Evolutionary conservation across 2,329 filamentous ascomycete species (phyloP), one percentile per base, ranked within the genome.

Genomic region (Ceratocystis cacaofunesta): DNA sequence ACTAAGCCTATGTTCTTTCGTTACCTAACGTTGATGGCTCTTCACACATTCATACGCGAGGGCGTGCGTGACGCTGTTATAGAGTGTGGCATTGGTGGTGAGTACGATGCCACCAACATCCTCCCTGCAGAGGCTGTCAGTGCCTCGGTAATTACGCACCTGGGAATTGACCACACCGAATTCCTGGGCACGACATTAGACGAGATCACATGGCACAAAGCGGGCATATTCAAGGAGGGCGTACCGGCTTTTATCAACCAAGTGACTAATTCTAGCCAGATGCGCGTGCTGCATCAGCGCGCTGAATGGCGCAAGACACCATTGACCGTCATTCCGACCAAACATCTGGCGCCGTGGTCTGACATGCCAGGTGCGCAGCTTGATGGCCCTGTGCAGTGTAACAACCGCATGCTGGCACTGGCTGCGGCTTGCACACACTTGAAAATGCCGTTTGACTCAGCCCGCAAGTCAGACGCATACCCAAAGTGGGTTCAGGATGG

Each of bases 71-170:
- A 85, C 19, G 92, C 90, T 0, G 85, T 97, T 8, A 81, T 97
- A 43, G 94, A 99, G 76, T 95, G 90, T 71, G 94, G 94, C 0
- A 95, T 97, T 69, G 94, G 94, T 17, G 94, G 92, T 61, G 90
- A 96, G 75, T 91, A 91, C 71, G 92, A 97, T 72, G 88, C 88
- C 32, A 99, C 94, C 8, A 97, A 97, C 72, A 82, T 97, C 25
- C 75, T 99, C 5, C 79, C 79, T 0, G 65, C 76, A 0, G 78
- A 80, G 10, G 80, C 82, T 12, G 87, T 91, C 0, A 85, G 83
- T 5, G 86, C 85, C 1, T 82, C 85, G 0, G 88, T 87, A 0
- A 85, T 96, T 46, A 86, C 90, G 22, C 90, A 87, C 71, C 74
- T 96, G 55, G 91, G 90, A 2, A 87, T 96, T 68, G 92, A 96